Evolutionary conservation across 2,329 filamentous ascomycete species (phyloP).

Genomic region (Magnaporthiopsis rhizophila): DNA sequence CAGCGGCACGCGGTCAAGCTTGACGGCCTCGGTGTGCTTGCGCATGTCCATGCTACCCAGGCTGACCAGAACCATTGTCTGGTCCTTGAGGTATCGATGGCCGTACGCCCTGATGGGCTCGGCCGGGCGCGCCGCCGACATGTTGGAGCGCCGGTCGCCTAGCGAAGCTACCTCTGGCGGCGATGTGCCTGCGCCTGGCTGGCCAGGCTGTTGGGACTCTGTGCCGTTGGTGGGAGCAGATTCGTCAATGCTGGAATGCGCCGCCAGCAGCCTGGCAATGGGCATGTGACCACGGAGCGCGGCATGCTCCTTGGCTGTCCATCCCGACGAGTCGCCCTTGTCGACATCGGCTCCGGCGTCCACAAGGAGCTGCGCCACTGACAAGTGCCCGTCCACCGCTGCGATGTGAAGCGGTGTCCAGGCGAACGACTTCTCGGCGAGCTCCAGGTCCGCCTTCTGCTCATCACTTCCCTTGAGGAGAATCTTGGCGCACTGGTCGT

Average conservation of each 20-base stretch:
- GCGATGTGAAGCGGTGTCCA: constrained; percentile 97
- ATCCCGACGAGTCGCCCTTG: constrained; percentile 76
- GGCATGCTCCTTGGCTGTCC: constrained; percentile 91
- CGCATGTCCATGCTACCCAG: constrained; percentile 91
- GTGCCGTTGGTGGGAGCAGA: constrained; percentile 14
- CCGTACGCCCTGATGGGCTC: constrained; percentile 93
- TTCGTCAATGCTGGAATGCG: constrained; percentile 32
- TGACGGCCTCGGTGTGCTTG: constrained; percentile 72
- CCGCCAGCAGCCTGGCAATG: constrained; percentile 63
- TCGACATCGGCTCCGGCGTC: constrained; percentile 70
- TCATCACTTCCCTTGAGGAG: constrained; percentile 61
- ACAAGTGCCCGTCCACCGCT: constrained; percentile 76
- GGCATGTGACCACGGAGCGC: constrained; percentile 79
- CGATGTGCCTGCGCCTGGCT: constrained; percentile 24
- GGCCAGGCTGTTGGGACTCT: neutral
- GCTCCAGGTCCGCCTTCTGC: constrained; percentile 68
- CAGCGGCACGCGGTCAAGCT: constrained; percentile 79
- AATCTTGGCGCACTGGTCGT: constrained; percentile 69
- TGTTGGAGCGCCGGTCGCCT: constrained; percentile 48
- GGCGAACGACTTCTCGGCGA: constrained; percentile 74
- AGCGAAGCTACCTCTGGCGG: constrained; percentile 52
- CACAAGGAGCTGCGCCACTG: constrained; percentile 68
- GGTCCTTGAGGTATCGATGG: constrained; percentile 84
- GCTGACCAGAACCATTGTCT: constrained; percentile 85
- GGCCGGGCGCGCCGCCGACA: constrained; percentile 40